Evolutionary conservation across 2,329 filamentous ascomycete species (phyloP).

Genomic region (Didymella exigua): DNA sequence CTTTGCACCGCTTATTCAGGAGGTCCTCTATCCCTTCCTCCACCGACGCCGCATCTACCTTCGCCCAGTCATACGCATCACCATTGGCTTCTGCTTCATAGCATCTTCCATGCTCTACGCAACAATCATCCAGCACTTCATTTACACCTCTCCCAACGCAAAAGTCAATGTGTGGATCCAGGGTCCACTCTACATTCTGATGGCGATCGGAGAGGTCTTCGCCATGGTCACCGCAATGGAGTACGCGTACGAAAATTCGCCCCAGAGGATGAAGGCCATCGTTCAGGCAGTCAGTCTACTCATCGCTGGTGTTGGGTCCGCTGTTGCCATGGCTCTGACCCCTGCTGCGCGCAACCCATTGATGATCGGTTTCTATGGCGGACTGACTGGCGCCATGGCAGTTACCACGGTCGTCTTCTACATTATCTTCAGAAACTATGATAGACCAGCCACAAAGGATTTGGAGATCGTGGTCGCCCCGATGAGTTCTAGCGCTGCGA

Average conservation of each 20-base stretch:
- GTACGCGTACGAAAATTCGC: constrained; percentile 53
- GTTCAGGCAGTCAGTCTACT: constrained; percentile 46
- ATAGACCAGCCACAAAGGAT: constrained; percentile 6
- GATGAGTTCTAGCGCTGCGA: background rate
- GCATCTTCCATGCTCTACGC: constrained; percentile 40
- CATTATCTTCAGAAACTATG: constrained; percentile 31
- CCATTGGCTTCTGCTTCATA: constrained; percentile 41
- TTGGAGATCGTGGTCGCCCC: background rate
- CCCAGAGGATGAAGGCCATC: constrained; percentile 49
- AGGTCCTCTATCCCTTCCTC: constrained; percentile 38
- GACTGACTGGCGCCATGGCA: constrained; percentile 30
- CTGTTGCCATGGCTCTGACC: constrained; percentile 40
- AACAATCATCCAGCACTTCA: constrained; percentile 37
- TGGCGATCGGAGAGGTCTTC: constrained; percentile 53
- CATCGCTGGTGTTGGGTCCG: constrained; percentile 40
- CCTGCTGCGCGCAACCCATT: constrained; percentile 39
- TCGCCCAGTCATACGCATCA: constrained; percentile 38
- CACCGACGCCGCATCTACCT: constrained; percentile 35
- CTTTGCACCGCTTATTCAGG: constrained; percentile 39
- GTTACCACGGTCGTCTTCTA: constrained; percentile 34
- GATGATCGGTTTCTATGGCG: constrained; percentile 37
- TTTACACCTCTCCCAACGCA: constrained; percentile 34
- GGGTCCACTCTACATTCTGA: constrained; percentile 48
- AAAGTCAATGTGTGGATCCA: constrained; percentile 48
- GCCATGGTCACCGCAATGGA: constrained; percentile 51